A percentile compares a stretch with the other conserved stretches of the same genome.
Conservation (phyloP, 495 filamentous ascomycete species). For the Paragyromitra xinjiangensis region DNA sequence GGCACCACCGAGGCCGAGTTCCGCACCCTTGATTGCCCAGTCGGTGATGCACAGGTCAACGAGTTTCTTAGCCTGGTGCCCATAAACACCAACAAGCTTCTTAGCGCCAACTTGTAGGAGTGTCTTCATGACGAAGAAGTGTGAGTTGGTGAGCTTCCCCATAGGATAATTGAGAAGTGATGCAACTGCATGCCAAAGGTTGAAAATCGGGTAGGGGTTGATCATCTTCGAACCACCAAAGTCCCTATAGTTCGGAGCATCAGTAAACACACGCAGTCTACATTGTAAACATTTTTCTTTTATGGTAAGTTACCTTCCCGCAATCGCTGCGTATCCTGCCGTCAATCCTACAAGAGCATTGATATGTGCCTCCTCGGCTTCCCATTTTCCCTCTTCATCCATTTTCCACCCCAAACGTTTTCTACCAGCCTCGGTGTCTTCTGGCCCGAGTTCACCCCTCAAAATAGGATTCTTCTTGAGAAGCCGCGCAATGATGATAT, state of each 20-base stretch:
- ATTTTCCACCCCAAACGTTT: conserved; percentile 79
- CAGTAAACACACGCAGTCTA: conserved; percentile 11
- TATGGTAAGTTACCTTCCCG: conserved; percentile 51
- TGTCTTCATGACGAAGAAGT: conserved; percentile 77
- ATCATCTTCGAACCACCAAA: conserved; percentile 71
- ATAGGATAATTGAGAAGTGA: conserved; percentile 76
- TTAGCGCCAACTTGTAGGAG: conserved; percentile 76
- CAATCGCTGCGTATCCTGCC: conserved; percentile 80
- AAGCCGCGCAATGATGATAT: conserved; percentile 89
- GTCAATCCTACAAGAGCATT: conserved; percentile 86
- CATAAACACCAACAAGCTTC: conserved; percentile 80
- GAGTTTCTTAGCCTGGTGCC: conserved; percentile 61
- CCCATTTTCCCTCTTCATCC: conserved; percentile 65
- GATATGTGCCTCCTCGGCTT: conserved; percentile 72
- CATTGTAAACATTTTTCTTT: neutral
- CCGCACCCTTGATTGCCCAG: conserved; percentile 51
- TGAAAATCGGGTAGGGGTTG: conserved; percentile 79
- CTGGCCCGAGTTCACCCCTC: conserved; percentile 81
- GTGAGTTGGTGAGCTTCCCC: conserved; percentile 73
- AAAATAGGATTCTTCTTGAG: conserved; percentile 82
- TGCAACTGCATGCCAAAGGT: conserved; percentile 82
- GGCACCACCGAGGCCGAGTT: conserved; percentile 39
- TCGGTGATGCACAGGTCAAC: conserved; percentile 53
- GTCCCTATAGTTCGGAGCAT: conserved; percentile 64
- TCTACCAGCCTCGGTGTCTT: conserved; percentile 75